Base-by-base conservation (phyloP, 75 land plant genomes). In the Adiantum capillusveneris region DNA sequence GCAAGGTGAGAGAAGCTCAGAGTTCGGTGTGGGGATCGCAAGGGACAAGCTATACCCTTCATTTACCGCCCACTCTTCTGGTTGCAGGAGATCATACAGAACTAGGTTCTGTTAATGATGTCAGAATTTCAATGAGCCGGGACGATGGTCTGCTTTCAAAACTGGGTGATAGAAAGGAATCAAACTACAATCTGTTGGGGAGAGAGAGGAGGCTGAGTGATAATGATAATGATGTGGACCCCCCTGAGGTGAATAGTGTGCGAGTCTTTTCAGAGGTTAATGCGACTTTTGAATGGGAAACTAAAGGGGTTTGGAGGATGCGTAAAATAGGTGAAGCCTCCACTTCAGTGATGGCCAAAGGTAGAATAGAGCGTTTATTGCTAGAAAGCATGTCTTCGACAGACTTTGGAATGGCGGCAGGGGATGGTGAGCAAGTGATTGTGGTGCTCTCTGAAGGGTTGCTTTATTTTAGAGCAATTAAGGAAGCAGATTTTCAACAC, bases 1-100 rank as follows among this genome's bases (percentile, higher is more conserved):
- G 49, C 49, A 46, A 46, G 17, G 49, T 46, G 21, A 46, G 49
- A 46, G 49, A 46, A 3, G 14, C 49, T 7, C 49, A 20, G 49
- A 46, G 14, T 20, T 46, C 21, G 3, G 49, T 5, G 14, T 46
- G 49, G 49, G 17, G 49, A 20, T 46, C 49, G 14, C 49, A 46
- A 46, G 21, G 21, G 49, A 46, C 21, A 20, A 17, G 21, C 21
- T 2, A 17, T 20, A 46, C 2, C 14, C n/a, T 46, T 17, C 14
- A 46, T 20, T 3, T 46, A 14, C 49, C 49, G 49, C 49, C 49
- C 14, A 20, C 21, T 17, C 49, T 46, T n/a, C 49, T 46, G 2
- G 21, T 46, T 7, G n/a, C 49, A n/a, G 49, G 49, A 6, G 49
- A 46, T 46, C 12, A 14, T 7, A 20, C 17, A 17, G 14, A 17